Base-by-base conservation (phyloP, 306 rosid genomes). In the Glycine soja region DNA sequence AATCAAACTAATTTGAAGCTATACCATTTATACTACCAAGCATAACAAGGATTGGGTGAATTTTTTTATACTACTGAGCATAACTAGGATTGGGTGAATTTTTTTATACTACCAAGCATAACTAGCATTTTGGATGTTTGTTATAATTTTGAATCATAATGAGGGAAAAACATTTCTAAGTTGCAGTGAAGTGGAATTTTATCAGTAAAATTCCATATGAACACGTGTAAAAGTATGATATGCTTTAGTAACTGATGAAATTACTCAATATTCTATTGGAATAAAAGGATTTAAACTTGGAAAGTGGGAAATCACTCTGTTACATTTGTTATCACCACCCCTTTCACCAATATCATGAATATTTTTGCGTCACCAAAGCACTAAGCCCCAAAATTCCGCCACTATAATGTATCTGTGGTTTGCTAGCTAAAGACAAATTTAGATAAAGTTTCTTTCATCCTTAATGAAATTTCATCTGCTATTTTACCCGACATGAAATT, bases 221-320 rank as follows among this genome's bases (percentile, higher is more conserved):
- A 42, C 61, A 51, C 42, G 6, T 61, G 16, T 19, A 32, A 43
- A 24, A 24, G 36, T 16, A 67, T 82, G 16, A 7, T 51, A 52
- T 82, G 18, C 69, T 61, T 51, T 10, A 40, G 38, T 15, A 24
- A 75, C 57, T 46, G 5, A 38, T 57, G 16, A 50, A 47, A 66
- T 24, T 18, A 32, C 18, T 75, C 15, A 8, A 11, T 34, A 24
- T 68, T 75, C 24, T 69, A 18, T 24, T 76, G 58, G 48, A 69
- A 72, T 58, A 34, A 47, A 75, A 82, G 64, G 56, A 34, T 67
- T 56, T 57, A 50, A 75, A 45, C 53, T 54, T 57, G n/a, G 32
- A 75, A 54, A 67, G n/a, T 45, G 52, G n/a, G 54, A 30, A 75
- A 47, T 65, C n/a, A 65, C 24, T 64, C 0, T 40, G 66, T 36